Conservation (phyloP, 164 flowering plant species). For the Berberis vulgaris region DNA sequence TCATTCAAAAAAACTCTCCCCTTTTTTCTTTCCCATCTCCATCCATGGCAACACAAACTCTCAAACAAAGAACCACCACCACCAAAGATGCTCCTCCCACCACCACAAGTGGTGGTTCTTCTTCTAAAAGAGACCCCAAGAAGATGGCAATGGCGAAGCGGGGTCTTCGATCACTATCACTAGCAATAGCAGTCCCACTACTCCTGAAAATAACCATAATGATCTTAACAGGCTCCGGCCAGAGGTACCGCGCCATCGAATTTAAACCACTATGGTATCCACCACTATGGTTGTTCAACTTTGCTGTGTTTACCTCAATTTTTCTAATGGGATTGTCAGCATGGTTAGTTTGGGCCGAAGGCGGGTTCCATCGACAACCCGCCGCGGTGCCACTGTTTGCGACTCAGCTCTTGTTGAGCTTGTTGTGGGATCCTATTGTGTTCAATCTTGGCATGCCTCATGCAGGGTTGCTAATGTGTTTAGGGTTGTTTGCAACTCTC, state of each 20-base stretch:
- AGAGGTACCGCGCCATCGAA: conserved; percentile 5
- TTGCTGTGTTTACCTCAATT: conserved; percentile 24
- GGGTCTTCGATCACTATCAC: conserved; percentile 53
- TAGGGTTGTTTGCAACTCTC: conserved; percentile 32
- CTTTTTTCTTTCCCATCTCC: neutral
- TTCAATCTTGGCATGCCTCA: conserved; percentile 31
- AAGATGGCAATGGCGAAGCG: conserved; percentile 54
- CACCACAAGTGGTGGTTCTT: neutral
- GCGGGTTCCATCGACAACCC: conserved; percentile 63
- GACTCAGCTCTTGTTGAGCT: conserved; percentile 34
- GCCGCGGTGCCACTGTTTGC: conserved; percentile 29
- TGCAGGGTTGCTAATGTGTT: conserved; percentile 36
- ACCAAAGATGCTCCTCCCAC: neutral
- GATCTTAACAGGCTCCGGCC: conserved; percentile 24
- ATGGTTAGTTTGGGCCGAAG: conserved; percentile 92
- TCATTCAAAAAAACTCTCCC: neutral
- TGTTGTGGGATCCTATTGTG: conserved; percentile 59
- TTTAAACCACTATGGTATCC: conserved; percentile 40
- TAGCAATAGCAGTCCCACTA: conserved; percentile 42
- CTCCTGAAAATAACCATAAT: conserved; percentile 30
- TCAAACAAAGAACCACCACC: neutral
- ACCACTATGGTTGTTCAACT: conserved; percentile 49
- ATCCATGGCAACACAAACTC: neutral
- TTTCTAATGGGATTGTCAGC: conserved; percentile 57
- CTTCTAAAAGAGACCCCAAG: conserved; percentile 15